phyloP scores from a whole-genome alignment of 208 protist genomes.

The Acanthamoeba sp. region DNA sequence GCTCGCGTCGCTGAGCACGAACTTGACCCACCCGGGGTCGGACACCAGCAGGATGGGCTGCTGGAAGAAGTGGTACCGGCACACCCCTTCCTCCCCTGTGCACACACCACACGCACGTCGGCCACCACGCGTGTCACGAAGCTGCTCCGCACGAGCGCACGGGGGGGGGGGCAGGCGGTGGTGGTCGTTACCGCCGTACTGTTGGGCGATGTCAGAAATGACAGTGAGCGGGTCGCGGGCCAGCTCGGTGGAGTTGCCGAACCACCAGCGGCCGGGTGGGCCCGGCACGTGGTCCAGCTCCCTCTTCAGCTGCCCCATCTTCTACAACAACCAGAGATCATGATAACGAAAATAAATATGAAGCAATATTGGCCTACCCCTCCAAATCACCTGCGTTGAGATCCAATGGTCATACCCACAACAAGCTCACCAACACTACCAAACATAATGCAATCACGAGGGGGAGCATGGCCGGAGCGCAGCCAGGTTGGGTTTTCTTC shows the following conservation, averaged over 20 bases:
- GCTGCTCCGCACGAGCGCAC: no score
- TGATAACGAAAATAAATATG: no score
- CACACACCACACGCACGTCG: not conserved
- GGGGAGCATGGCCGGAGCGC: no score
- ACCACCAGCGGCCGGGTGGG: conserved; percentile 19
- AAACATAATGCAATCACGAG: no score
- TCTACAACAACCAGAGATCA: no score
- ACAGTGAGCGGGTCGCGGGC: not conserved
- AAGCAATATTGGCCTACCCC: no score
- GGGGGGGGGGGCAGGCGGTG: not conserved
- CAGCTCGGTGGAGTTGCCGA: conserved; percentile 40
- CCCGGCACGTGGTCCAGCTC: conserved; percentile 55
- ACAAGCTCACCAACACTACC: no score
- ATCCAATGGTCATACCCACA: no score
- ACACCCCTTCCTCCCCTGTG: conserved; percentile 29
- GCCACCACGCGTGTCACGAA: not conserved
- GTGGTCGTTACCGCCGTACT: conserved; percentile 1
- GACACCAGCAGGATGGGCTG: conserved; percentile 65
- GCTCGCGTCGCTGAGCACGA: conserved; percentile 32
- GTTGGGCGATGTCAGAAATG: conserved; percentile 2
- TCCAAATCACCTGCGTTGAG: no score
- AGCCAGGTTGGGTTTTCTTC: no score
- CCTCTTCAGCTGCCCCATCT: not conserved
- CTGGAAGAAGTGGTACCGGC: conserved; percentile 42
- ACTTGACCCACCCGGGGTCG: conserved; percentile 34